Evolutionary conservation across 1,139 yeast species (phyloP).

Genomic region (Saccharomyces uvarum): DNA sequence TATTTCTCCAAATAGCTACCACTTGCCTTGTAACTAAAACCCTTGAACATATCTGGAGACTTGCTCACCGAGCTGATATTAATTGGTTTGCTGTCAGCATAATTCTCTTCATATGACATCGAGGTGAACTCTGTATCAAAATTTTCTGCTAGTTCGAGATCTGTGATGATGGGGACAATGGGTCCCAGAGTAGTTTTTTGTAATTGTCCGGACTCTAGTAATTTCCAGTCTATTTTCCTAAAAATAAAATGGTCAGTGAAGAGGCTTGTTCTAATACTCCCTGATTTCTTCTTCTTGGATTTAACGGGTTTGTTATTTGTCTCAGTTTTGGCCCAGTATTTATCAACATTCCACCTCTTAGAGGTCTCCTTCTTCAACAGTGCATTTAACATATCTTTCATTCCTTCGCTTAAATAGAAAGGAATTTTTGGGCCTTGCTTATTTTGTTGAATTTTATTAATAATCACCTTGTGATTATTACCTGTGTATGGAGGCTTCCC

Average conservation of each 20-base stretch:
- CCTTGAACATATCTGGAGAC: slow-evolving; percentile 31
- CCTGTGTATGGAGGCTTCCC: slow-evolving; percentile 96
- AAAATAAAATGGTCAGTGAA: slow-evolving; percentile 58
- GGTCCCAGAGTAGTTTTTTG: slow-evolving; percentile 56
- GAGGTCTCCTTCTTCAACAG: slow-evolving; percentile 66
- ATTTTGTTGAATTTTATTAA: slow-evolving; percentile 72
- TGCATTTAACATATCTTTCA: slow-evolving; percentile 71
- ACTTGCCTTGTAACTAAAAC: slow-evolving; percentile 34
- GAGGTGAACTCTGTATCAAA: slow-evolving; percentile 83
- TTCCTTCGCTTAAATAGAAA: slow-evolving; percentile 71
- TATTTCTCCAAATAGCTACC: slow-evolving; percentile 31
- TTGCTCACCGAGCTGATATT: slow-evolving; percentile 8
- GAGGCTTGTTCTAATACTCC: slow-evolving; percentile 26
- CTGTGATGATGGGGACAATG: slow-evolving; percentile 75
- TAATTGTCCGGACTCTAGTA: slow-evolving; percentile 42
- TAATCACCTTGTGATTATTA: slow-evolving; percentile 69
- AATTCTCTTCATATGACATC: slow-evolving; percentile 39
- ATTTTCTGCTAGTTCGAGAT: slow-evolving; percentile 83
- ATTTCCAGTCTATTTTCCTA: slow-evolving; percentile 71
- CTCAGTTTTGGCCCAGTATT: slow-evolving; percentile 26
- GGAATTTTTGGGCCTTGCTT: slow-evolving; percentile 61
- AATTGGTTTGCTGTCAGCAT: slow-evolving; percentile 9
- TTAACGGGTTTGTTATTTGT: slow-evolving; percentile 37
- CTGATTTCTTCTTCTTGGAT: slow-evolving; percentile 36
- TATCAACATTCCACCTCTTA: slow-evolving; percentile 67